These are phyloP conservation scores for Pseudocercospora fijiensis DNA, from an alignment of 2,329 filamentous ascomycete species.

Conservation along the genomic window DNA sequence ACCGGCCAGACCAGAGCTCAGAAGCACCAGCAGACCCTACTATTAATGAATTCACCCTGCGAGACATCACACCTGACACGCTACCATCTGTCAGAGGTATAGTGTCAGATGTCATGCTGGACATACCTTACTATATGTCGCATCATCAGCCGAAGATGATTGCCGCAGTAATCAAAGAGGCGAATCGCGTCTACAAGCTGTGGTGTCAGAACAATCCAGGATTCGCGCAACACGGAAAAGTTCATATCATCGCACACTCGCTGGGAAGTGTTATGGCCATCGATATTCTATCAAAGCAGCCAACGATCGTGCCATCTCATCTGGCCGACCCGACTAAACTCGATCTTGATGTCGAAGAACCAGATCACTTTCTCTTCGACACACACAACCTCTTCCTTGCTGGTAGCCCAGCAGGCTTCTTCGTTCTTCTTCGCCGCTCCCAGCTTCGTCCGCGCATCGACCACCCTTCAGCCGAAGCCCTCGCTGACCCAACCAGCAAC, in stretches of 20 bases:
- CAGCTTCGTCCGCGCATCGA: constrained; percentile 73
- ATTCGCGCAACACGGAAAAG: constrained; percentile 72
- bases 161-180: constrained; percentile 79
- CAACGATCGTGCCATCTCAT: constrained; percentile 62
- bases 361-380: constrained; percentile 78
- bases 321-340: constrained; percentile 36
- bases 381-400: constrained; percentile 85
- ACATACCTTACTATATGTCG: constrained; percentile 96
- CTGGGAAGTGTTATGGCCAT: constrained; percentile 92
- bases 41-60: constrained; percentile 65
- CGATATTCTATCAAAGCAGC: constrained; percentile 86
- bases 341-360: constrained; percentile 28
- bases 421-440: constrained; percentile 76
- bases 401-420: constrained; percentile 89
- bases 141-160: constrained; percentile 96
- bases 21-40: constrained; percentile 33
- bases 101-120: constrained; percentile 96
- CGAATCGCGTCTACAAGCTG: constrained; percentile 90
- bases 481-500: constrained; percentile 56
- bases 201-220: constrained; percentile 94
- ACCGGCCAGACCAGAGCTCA: constrained; percentile 54
- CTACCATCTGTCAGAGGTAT: constrained; percentile 88
- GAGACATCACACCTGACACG: constrained; percentile 87
- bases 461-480: constrained; percentile 71
- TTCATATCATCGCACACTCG: constrained; percentile 91